Evolutionary conservation across 1,284 basidiomycete genomes (phyloP), one percentile per base, ranked within the genome.

Genomic region (Leccinum ponderosum): DNA sequence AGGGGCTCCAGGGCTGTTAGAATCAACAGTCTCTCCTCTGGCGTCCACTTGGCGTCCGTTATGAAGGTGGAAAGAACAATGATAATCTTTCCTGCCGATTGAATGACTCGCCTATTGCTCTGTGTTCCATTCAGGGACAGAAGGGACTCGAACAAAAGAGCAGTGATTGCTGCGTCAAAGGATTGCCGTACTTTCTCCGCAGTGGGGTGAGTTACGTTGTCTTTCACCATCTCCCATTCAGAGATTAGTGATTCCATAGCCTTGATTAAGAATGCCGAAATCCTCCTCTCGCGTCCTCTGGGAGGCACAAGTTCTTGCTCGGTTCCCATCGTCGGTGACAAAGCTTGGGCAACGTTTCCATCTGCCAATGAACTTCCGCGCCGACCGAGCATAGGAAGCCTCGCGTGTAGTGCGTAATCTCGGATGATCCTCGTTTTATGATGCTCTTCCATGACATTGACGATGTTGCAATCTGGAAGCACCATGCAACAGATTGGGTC

Each of bases 401-500:
- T 77, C 25, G 88, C 90, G 57, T 85, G 70, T 3, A 95, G 77
- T 3, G 93, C 70, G 69, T 87, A 94, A 59, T 89, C 83, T 6
- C 87, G 85, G 60, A 95, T 87, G 15, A 85, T 76, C 51, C 75
- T 73, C 1, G 84, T 86, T 57, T 78, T 80, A 33, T 77, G 75
- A 62, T 92, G 85, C 33, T 87, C 84, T 44, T 85, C 70, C 57
- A 91, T 73, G 6, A 83, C 80, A 29, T 86, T 79, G 4, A 85
- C 86, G 27, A 93, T 82, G 3, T 82, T 76, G 62, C 86, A 88
- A 57, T 90, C 83, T 0, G 93, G 91, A 5, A 94, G 77, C 20
- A 80, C 64, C 51, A 81, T 74, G n/a, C 77, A 73, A 64, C 76
- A 83, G 5, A 81, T 63, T 11, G 89, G 68, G 50, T 78, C 69